These are phyloP conservation scores for Basidiobolus meristosporus DNA, from an alignment of 371 early-diverging fungal species.

Conservation along the genomic window DNA sequence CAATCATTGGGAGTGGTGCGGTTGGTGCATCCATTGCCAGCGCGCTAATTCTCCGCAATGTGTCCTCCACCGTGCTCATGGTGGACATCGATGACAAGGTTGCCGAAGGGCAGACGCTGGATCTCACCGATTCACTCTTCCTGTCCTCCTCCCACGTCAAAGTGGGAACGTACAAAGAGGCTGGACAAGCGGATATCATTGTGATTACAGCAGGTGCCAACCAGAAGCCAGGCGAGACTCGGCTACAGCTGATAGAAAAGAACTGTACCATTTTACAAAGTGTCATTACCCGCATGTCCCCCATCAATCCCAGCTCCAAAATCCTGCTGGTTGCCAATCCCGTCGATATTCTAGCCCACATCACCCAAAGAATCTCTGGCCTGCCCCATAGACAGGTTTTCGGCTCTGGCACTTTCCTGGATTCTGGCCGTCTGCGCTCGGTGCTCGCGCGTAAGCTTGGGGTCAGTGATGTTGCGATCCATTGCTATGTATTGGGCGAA, in stretches of 20 bases:
- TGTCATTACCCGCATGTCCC: slow-evolving; percentile 49
- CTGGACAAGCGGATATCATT: slow-evolving; percentile 71
- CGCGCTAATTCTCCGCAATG: slow-evolving; percentile 44
- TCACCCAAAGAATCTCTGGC: slow-evolving; percentile 63
- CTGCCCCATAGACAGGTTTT: slow-evolving; percentile 59
- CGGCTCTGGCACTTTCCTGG: slow-evolving; percentile 74
- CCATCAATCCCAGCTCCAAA: slow-evolving; percentile 45
- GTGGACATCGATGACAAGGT: slow-evolving; percentile 41
- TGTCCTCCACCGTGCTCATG: slow-evolving; percentile 45
- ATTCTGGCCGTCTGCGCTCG: slow-evolving; percentile 54
- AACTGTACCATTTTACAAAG: slow-evolving; percentile 54
- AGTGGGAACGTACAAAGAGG: slow-evolving; percentile 35
- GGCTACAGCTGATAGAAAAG: slow-evolving; percentile 44
- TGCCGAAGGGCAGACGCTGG: slow-evolving; percentile 54
- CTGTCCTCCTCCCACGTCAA: slow-evolving; percentile 41
- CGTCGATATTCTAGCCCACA: slow-evolving; percentile 59
- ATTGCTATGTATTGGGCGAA: slow-evolving; percentile 71
- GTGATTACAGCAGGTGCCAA: slow-evolving; percentile 79
- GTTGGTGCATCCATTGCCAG: slow-evolving; percentile 62
- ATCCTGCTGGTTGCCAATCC: slow-evolving; percentile 72
- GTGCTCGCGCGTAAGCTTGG: slow-evolving; percentile 31
- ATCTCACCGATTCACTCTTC: slow-evolving; percentile 56
- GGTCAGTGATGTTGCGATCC: slow-evolving; percentile 41
- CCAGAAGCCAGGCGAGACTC: too few relatives aligned
- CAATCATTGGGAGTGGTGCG: slow-evolving; percentile 11